These are phyloP conservation scores for Aschersonia sp. DNA, from an alignment of 2,329 filamentous ascomycete species.

Conservation along the genomic window DNA sequence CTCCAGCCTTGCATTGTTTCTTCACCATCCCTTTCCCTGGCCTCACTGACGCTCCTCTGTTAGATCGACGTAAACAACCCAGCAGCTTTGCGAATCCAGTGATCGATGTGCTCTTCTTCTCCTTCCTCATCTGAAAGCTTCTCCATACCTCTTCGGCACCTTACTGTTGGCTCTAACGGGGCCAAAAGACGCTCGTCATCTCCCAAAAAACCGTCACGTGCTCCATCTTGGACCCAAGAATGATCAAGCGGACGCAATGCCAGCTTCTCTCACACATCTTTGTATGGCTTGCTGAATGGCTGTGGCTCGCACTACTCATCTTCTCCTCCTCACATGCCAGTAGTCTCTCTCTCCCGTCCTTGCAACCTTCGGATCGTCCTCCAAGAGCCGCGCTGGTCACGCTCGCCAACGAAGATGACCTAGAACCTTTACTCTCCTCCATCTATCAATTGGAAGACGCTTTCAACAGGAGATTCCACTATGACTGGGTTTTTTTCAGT, in stretches of 20 bases:
- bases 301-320: conserved; percentile 3
- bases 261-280: conserved; percentile 1
- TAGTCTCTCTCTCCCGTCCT: conserved; percentile 6
- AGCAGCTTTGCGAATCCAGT: neutral
- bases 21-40: no score
- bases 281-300: conserved; percentile 2
- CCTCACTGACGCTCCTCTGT: no score
- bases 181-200: no score
- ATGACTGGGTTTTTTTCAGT: conserved; percentile 84
- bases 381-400: conserved; percentile 18
- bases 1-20: no score
- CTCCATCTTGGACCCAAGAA: conserved; percentile 4
- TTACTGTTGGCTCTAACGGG: no score
- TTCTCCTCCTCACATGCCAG: conserved; percentile 2
- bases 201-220: conserved; percentile 4
- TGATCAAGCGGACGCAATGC: conserved; percentile 2
- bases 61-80: no score
- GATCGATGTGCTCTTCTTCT: neutral
- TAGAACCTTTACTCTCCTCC: conserved; percentile 15
- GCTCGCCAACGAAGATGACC: conserved; percentile 16
- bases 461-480: conserved; percentile 73
- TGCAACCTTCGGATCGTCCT: conserved; percentile 8
- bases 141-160: neutral
- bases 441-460: conserved; percentile 39
- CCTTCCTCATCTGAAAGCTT: neutral